phyloP scores from a whole-genome alignment of 495 filamentous ascomycete genomes.

The Hypoxylon fuscum region DNA sequence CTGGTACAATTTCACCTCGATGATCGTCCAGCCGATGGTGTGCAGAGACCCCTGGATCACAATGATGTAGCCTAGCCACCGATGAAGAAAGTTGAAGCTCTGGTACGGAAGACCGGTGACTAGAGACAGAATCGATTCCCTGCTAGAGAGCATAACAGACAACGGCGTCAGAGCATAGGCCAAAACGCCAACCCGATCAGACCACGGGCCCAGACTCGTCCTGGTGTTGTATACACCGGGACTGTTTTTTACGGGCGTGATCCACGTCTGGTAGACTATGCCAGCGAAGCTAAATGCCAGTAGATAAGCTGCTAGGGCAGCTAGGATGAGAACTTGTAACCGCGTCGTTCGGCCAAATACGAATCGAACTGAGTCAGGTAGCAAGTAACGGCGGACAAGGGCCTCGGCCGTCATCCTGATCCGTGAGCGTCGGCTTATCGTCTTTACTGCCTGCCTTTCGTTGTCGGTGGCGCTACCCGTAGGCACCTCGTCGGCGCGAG shows the following conservation, averaged over 20 bases:
- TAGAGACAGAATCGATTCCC: conserved; percentile 68
- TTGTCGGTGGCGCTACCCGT: conserved; percentile 44
- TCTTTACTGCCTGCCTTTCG: conserved; percentile 20
- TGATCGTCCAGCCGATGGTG: conserved; percentile 71
- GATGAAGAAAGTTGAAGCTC: conserved; percentile 74
- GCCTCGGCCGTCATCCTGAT: conserved; percentile 35
- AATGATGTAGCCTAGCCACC: conserved; percentile 72
- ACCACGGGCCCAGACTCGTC: conserved; percentile 66
- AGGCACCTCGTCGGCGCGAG: conserved; percentile 46
- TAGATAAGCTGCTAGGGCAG: conserved; percentile 61
- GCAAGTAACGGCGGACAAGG: conserved; percentile 56
- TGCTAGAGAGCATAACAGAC: conserved; percentile 64
- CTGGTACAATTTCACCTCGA: conserved; percentile 69
- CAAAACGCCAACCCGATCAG: conserved; percentile 68
- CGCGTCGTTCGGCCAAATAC: conserved; percentile 53
- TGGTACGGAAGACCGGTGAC: conserved; percentile 73
- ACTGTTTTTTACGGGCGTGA: conserved; percentile 63
- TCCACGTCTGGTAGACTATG: conserved; percentile 66
- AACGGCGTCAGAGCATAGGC: conserved; percentile 74
- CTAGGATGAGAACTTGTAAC: conserved; percentile 54
- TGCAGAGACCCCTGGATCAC: conserved; percentile 68
- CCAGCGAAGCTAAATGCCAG: conserved; percentile 71
- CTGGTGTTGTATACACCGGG: conserved; percentile 63
- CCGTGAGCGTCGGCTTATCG: conserved; percentile 28
- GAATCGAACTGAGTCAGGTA: conserved; percentile 47